phyloP scores from a whole-genome alignment of 2,329 filamentous ascomycete genomes.

The Hypoxylon sp. region DNA sequence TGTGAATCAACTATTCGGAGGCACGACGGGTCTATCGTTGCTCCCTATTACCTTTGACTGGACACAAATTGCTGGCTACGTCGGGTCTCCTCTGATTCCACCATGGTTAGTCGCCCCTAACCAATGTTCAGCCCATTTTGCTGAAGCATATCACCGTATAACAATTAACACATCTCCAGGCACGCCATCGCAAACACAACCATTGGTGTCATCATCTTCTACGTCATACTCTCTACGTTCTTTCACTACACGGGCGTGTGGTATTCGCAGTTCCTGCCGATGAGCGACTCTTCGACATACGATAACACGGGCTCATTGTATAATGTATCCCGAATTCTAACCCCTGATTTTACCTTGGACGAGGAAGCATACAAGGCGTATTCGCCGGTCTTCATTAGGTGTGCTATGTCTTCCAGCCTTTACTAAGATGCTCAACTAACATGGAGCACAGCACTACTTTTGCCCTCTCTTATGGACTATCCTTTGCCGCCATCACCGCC shows the following conservation, averaged over 20 bases:
- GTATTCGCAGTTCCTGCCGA: conserved; percentile 71
- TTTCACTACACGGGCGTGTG: conserved; percentile 73
- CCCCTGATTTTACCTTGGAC: conserved; percentile 67
- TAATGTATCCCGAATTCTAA: conserved; percentile 70
- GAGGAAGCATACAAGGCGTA: conserved; percentile 70
- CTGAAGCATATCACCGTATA: not conserved
- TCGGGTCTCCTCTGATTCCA: conserved; percentile 72
- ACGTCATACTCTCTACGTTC: conserved; percentile 64
- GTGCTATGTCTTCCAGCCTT: conserved; percentile 5
- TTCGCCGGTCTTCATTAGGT: conserved; percentile 71
- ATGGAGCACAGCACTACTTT: conserved; percentile 68
- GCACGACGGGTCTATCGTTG: conserved; percentile 70
- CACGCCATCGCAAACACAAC: conserved; percentile 77
- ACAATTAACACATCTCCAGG: conserved; percentile 48
- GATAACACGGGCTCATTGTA: conserved; percentile 73
- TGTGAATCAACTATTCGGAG: conserved; percentile 78
- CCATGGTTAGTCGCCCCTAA: conserved; percentile 61
- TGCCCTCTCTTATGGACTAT: conserved; percentile 72
- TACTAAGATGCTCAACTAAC: conserved; percentile 11
- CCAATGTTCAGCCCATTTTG: not conserved
- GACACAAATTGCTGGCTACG: conserved; percentile 74
- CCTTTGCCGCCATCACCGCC: conserved; percentile 74
- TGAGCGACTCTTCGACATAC: conserved; percentile 74
- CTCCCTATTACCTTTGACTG: conserved; percentile 80
- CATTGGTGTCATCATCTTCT: conserved; percentile 72